Conservation (phyloP, 495 filamentous ascomycete genomes). For the Ramalina intermedia region DNA sequence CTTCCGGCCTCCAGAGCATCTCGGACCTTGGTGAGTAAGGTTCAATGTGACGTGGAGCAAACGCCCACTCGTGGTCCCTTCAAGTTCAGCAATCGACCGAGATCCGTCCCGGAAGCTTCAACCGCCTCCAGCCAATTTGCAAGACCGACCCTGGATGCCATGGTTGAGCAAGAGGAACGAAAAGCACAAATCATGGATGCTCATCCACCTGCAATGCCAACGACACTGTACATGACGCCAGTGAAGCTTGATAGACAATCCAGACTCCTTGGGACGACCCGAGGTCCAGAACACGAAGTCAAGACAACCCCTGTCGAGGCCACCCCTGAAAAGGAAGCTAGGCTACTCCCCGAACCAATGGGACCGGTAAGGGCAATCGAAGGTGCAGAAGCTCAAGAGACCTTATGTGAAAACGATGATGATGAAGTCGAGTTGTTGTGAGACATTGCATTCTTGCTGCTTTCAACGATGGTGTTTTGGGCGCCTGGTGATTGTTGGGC, state of each 20-base stretch:
- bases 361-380: background rate
- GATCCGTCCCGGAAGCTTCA: too few species aligned
- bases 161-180: too few species aligned
- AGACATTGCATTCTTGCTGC: background rate
- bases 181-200: too few species aligned
- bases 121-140: too few species aligned
- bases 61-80: slow-evolving; percentile 38
- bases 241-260: too few species aligned
- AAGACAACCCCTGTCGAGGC: slow-evolving; percentile 13
- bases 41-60: slow-evolving; percentile 22
- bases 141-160: too few species aligned
- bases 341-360: slow-evolving; percentile 10
- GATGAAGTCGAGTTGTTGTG: slow-evolving; percentile 36
- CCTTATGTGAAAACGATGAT: slow-evolving; percentile 60
- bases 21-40: background rate
- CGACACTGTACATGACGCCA: too few species aligned
- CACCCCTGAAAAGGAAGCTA: background rate
- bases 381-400: slow-evolving; percentile 20
- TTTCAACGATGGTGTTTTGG: slow-evolving; percentile 7
- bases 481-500: background rate
- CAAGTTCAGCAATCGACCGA: slow-evolving; percentile 23
- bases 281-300: slow-evolving; percentile 2
- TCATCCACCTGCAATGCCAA: too few species aligned
- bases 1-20: background rate
- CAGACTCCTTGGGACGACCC: background rate